phyloP scores from a whole-genome alignment of 2,329 filamentous ascomycete species.

The Parascedosporium putredinis region DNA sequence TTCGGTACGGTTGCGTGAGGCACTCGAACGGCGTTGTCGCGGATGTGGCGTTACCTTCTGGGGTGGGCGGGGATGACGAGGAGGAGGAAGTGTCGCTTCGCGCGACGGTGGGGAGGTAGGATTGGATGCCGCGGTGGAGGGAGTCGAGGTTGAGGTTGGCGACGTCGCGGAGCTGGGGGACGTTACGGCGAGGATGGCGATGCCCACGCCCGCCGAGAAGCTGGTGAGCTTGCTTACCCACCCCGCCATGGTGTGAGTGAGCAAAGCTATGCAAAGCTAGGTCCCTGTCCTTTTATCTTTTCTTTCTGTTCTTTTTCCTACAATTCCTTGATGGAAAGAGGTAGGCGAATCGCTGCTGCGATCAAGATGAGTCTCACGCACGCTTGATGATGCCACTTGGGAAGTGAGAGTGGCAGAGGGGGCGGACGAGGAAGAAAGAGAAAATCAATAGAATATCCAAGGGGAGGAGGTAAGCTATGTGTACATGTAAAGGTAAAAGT shows the following conservation, averaged over 20 bases:
- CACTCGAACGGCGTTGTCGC: slow-evolving; percentile 13
- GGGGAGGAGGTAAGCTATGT: too few species aligned
- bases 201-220: slow-evolving; percentile 4
- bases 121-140: not conserved
- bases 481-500: too few species aligned
- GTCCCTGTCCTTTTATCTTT: too few species aligned
- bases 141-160: not conserved
- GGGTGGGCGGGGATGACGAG: not conserved
- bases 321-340: too few species aligned
- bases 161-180: slow-evolving; percentile 1
- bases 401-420: too few species aligned
- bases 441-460: too few species aligned
- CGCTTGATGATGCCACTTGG: too few species aligned
- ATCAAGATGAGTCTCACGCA: too few species aligned
- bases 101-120: not conserved
- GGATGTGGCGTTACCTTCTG: not conserved
- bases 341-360: too few species aligned
- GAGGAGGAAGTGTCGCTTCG: not conserved
- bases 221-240: slow-evolving; percentile 4
- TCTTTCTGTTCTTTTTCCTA: not conserved
- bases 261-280: too few species aligned
- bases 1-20: slow-evolving; percentile 23
- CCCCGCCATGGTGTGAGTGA: not conserved
- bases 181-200: slow-evolving; percentile 5
- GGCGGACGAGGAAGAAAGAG: too few species aligned